These are phyloP conservation scores for Fusarium devonianum DNA, from an alignment of 2,329 filamentous ascomycete species.

Conservation along the genomic window DNA sequence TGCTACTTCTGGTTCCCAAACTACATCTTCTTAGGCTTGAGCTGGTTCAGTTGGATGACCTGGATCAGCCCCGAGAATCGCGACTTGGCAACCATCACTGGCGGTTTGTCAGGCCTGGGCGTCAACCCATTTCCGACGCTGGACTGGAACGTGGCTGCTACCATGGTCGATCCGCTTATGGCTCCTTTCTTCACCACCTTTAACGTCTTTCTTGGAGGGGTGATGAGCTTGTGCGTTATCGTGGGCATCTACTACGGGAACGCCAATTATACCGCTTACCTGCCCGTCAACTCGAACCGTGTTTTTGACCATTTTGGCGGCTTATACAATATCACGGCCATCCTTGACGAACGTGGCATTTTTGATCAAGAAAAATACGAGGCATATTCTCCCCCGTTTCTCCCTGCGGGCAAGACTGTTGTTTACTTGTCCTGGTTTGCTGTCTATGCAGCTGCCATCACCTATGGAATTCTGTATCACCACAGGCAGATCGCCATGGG, in stretches of 20 bases:
- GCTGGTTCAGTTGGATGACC: constrained; percentile 63
- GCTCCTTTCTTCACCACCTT: constrained; percentile 65
- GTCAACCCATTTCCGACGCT: constrained; percentile 56
- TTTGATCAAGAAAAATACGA: constrained; percentile 50
- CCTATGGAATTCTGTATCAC: constrained; percentile 52
- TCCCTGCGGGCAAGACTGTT: constrained; percentile 47
- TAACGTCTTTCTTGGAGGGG: constrained; percentile 66
- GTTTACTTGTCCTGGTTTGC: constrained; percentile 53
- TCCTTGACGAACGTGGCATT: constrained; percentile 45
- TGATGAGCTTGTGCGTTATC: constrained; percentile 62
- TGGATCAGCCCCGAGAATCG: constrained; percentile 61
- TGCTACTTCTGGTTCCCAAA: constrained; percentile 66
- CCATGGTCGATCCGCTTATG: constrained; percentile 55
- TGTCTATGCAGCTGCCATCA: constrained; percentile 50
- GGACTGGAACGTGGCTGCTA: constrained; percentile 58
- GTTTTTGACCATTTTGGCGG: constrained; percentile 59
- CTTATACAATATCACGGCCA: constrained; percentile 54
- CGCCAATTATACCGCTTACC: constrained; percentile 63
- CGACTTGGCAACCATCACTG: constrained; percentile 52
- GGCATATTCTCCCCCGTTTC: constrained; percentile 52
- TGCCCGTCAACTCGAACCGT: constrained; percentile 60
- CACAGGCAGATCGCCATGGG: constrained; percentile 49
- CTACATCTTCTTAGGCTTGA: constrained; percentile 63
- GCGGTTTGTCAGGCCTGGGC: constrained; percentile 55
- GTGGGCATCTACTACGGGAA: constrained; percentile 66